Evolutionary conservation across 1,284 basidiomycete species (phyloP), one percentile per base, ranked within the genome.

Genomic region (Limonomyces culmigenus): DNA sequence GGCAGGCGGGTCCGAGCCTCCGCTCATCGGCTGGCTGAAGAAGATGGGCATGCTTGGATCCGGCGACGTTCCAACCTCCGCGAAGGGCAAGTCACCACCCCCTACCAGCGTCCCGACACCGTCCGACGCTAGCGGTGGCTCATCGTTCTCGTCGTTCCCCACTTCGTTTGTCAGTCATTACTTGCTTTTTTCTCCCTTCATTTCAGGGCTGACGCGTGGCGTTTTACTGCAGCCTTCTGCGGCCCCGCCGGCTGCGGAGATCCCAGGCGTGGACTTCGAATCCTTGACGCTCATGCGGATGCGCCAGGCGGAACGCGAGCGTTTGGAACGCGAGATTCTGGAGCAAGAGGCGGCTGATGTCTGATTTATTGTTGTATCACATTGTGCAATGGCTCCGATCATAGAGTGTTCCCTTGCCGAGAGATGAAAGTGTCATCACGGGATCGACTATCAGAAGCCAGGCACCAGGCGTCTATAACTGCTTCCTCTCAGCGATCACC

Each of bases 241-340:
- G n/a, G 34, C 50, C 0, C 41, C 48, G 5, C 43, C 56, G 16
- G 45, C 50, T 14, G 41, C 43, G n/a, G 40, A 49, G 32, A 33
- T 54, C 1, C 25, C 25, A 8, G 72, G 69, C 0, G 47, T 79
- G 15, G 79, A 88, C 46, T 87, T 76, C 39, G 86, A 89, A 54
- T 75, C 78, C 12, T 53, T 86, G 37, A 88, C 84, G 2, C 60
- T 91, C 29, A 70, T 89, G 62, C 68, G 79, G 4, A 65, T 89
- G 54, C 65, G 85, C 20, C 81, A 88, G 50, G 74, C 81, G 3
- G 83, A 85, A 48, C 63, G 76, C 23, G 79, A 76, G 42, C 60
- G 76, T 32, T 49, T 88, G 19, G 85, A 84, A 46, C 63, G 70
- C 42, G 78, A 88, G 54, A 83, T 87, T 40, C 52, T 67, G 31